Conservation (phyloP, 768 basidiomycete genomes). For the Cubamyces lactineus region DNA sequence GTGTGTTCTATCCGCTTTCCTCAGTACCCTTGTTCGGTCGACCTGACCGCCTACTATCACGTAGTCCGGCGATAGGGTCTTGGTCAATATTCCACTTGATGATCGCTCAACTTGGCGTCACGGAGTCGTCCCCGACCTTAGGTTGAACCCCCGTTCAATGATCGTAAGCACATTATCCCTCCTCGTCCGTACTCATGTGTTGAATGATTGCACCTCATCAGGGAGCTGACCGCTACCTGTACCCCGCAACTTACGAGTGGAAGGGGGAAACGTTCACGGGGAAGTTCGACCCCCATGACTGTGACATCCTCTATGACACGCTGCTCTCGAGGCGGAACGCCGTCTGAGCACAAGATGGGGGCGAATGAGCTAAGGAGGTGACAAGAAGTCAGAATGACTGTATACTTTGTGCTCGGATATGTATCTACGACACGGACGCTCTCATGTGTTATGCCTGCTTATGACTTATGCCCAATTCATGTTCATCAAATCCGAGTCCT, state of each 20-base stretch:
- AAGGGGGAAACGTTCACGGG: background rate
- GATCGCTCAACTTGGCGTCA: background rate
- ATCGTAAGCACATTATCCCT: background rate
- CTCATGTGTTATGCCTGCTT: no score
- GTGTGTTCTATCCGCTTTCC: background rate
- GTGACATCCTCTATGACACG: slow-evolving; percentile 1
- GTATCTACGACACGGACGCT: no score
- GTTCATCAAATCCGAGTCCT: no score
- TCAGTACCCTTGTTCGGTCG: background rate
- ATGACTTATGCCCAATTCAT: no score
- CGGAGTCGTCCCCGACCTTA: background rate
- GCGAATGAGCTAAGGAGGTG: no score
- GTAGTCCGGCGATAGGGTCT: slow-evolving; percentile 1
- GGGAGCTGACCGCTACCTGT: background rate
- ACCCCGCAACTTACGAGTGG: background rate
- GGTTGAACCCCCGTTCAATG: background rate
- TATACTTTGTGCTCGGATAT: no score
- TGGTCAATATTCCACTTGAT: background rate
- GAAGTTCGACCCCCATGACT: background rate
- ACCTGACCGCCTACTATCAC: no score
- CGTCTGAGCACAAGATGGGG: background rate
- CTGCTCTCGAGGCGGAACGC: background rate
- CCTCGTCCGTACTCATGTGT: background rate
- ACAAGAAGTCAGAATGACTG: no score
- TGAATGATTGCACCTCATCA: background rate